A percentile compares a stretch with the other conserved stretches of the same genome.
Evolutionary conservation across 2,329 filamentous ascomycete genomes (phyloP).

Genomic region (Fusarium clavum): DNA sequence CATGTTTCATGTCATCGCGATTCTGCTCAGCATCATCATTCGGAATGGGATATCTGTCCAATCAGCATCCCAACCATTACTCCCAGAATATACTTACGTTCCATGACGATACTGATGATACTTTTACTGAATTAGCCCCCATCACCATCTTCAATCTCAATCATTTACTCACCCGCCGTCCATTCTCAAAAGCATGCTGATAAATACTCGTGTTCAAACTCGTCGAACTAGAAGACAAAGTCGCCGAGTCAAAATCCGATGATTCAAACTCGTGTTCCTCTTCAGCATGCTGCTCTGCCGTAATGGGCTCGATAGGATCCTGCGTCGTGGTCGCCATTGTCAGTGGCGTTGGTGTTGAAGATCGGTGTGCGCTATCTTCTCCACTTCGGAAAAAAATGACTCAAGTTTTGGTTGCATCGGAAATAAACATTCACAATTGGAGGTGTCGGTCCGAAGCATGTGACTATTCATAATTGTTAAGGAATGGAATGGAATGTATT

Average conservation of each 20-base stretch:
- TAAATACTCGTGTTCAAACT: slow-evolving; percentile 42
- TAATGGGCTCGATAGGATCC: slow-evolving; percentile 24
- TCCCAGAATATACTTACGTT: slow-evolving; percentile 1
- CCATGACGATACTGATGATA: slow-evolving; percentile 44
- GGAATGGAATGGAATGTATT: background rate
- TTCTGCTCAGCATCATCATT: slow-evolving; percentile 46
- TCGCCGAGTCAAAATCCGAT: slow-evolving; percentile 33
- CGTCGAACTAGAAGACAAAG: slow-evolving; percentile 30
- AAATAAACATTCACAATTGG: background rate
- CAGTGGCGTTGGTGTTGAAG: background rate
- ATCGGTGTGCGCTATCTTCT: background rate
- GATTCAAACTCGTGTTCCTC: slow-evolving; percentile 41
- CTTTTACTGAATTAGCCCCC: background rate
- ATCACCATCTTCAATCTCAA: accelerated
- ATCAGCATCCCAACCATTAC: slow-evolving; percentile 15
- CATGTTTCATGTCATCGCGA: slow-evolving; percentile 48
- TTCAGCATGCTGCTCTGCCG: background rate
- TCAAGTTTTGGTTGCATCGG: background rate
- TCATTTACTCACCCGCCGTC: slow-evolving; percentile 29
- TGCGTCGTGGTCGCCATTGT: slow-evolving; percentile 2
- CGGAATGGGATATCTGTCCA: slow-evolving; percentile 41
- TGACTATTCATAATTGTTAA: background rate
- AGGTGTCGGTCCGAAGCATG: background rate
- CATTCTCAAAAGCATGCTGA: slow-evolving; percentile 43
- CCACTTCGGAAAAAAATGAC: slow-evolving; percentile 20